Evolutionary conservation across 169 alveolate species (phyloP).

Genomic region (Plasmodium knowlesi): DNA sequence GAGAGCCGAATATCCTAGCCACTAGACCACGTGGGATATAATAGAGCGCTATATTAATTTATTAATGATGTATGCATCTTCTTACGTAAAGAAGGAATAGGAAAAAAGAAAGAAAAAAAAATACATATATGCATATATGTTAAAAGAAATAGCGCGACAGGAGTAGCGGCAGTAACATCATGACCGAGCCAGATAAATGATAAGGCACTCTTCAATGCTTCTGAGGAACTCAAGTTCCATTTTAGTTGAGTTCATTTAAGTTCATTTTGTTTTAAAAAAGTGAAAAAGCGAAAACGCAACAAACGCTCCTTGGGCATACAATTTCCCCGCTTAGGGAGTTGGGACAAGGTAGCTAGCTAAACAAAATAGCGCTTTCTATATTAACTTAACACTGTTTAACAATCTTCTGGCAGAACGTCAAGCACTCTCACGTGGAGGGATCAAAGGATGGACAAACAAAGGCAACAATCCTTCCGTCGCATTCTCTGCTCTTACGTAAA

Average conservation of each 20-base stretch:
- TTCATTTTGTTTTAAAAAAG: background rate
- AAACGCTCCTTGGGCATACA: background rate
- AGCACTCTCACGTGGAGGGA: background rate
- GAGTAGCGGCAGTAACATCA: background rate
- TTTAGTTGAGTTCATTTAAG: background rate
- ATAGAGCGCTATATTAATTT: background rate
- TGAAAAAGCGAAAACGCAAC: background rate
- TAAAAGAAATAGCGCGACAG: background rate
- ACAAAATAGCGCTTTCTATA: background rate
- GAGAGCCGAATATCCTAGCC: constrained; percentile 78
- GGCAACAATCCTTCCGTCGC: background rate
- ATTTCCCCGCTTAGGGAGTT: background rate
- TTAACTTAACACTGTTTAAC: background rate
- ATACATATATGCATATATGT: background rate
- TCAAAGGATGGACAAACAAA: background rate
- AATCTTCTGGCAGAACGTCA: background rate
- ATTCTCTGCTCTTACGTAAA: background rate
- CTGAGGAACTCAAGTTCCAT: background rate
- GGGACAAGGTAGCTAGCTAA: background rate
- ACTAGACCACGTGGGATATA: constrained; percentile 76
- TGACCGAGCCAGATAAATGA: background rate
- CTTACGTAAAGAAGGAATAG: background rate
- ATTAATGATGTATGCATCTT: background rate
- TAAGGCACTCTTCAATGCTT: background rate
- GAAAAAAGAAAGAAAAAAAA: too few relatives aligned